Evolutionary conservation across 2,329 filamentous ascomycete species (phyloP).

Genomic region (Bipolaris bicolor): DNA sequence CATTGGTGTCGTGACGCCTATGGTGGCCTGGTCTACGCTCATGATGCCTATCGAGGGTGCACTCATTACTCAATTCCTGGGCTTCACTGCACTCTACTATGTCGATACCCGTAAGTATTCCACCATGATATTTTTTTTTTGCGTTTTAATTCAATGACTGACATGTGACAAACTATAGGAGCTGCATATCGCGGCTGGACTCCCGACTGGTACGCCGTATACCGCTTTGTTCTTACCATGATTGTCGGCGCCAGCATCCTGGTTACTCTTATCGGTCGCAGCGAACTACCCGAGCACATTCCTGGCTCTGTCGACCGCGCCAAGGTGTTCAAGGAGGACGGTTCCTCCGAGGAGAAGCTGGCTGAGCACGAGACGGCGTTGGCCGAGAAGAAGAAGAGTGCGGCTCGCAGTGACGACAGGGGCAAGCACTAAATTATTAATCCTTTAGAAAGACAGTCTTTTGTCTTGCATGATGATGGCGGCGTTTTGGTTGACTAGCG

Average conservation of each 20-base stretch:
- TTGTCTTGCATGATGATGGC: background rate
- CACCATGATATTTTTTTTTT: no score
- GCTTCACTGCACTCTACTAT: slow-evolving; percentile 87
- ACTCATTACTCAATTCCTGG: slow-evolving; percentile 81
- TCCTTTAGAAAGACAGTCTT: background rate
- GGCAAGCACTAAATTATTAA: slow-evolving; percentile 9
- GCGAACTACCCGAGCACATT: slow-evolving; percentile 69
- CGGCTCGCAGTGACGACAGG: slow-evolving; percentile 27
- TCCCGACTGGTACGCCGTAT: slow-evolving; percentile 83
- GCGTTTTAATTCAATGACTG: background rate
- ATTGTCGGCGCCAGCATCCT: slow-evolving; percentile 85
- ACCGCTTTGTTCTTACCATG: slow-evolving; percentile 91
- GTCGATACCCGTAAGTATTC: slow-evolving; percentile 63
- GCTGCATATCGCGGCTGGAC: slow-evolving; percentile 78
- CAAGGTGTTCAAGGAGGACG: slow-evolving; percentile 54
- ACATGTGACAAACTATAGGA: slow-evolving; percentile 33
- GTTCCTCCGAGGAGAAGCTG: slow-evolving; percentile 34
- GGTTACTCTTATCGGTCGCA: slow-evolving; percentile 78
- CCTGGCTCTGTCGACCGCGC: slow-evolving; percentile 54
- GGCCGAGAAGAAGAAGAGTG: slow-evolving; percentile 31
- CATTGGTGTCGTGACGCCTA: slow-evolving; percentile 79
- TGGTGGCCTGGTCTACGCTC: slow-evolving; percentile 88
- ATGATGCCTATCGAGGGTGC: slow-evolving; percentile 84
- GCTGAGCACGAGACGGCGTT: slow-evolving; percentile 40
- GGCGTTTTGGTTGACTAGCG: slow-evolving; percentile 4